Percentiles rank a stretch among this genome's conserved stretches.
phyloP scores from a whole-genome alignment of 2,329 filamentous ascomycete species.

The Sarocladiaceae sp. region DNA sequence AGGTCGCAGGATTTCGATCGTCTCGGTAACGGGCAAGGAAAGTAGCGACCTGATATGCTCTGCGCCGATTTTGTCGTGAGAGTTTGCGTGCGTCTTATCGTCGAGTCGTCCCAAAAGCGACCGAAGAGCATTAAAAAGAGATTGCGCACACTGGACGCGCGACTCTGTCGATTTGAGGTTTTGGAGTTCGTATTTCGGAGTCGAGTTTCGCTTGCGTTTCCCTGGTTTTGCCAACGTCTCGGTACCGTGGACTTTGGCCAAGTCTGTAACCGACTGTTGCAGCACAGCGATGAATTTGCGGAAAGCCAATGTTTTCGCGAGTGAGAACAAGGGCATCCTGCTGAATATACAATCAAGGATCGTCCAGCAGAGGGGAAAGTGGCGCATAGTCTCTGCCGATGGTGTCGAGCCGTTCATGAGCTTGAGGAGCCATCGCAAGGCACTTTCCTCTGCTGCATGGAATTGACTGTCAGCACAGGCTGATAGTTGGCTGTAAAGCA shows the following conservation, averaged over 20 bases:
- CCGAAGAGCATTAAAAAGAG: constrained; percentile 40
- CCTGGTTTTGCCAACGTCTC: constrained; percentile 14
- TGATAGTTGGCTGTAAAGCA: constrained; percentile 43
- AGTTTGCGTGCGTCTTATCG: constrained; percentile 23
- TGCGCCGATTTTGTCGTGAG: constrained; percentile 44
- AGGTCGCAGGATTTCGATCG: constrained; percentile 37
- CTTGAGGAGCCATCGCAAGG: constrained; percentile 58
- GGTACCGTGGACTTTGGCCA: background rate
- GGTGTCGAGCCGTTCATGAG: constrained; percentile 45
- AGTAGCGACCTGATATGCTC: constrained; percentile 55
- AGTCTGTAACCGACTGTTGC: constrained; percentile 34
- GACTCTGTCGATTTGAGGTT: constrained; percentile 31
- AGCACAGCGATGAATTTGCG: constrained; percentile 61
- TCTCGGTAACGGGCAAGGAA: constrained; percentile 40
- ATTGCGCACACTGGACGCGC: constrained; percentile 40
- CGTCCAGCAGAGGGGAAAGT: constrained; percentile 53
- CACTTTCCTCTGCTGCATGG: constrained; percentile 49
- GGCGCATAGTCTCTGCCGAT: constrained; percentile 45
- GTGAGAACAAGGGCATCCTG: constrained; percentile 60
- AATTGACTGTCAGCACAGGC: constrained; percentile 35
- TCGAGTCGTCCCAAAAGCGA: constrained; percentile 41
- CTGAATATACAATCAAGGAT: constrained; percentile 55
- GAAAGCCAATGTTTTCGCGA: constrained; percentile 66
- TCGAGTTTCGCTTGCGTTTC: constrained; percentile 41
- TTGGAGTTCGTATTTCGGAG: constrained; percentile 30